These are phyloP conservation scores for Immersiporthe knoxdaviesiana DNA, from an alignment of 2,329 filamentous ascomycete species.

Conservation along the genomic window DNA sequence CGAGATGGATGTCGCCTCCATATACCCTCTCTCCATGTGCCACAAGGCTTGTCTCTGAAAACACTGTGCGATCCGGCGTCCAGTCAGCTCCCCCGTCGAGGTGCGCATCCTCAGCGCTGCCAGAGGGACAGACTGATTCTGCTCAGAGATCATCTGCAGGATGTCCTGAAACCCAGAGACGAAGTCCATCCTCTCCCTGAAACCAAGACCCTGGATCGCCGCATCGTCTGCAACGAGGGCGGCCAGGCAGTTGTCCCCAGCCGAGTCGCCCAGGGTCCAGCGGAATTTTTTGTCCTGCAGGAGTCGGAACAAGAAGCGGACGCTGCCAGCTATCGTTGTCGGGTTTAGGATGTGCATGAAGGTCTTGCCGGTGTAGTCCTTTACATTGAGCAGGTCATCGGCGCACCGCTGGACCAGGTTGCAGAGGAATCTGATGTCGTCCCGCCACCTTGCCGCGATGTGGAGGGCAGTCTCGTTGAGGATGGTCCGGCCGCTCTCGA, in stretches of 20 bases:
- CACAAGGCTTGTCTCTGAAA: slow-evolving; percentile 12
- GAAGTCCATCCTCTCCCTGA: slow-evolving; percentile 11
- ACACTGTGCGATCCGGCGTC: background rate
- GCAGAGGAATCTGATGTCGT: background rate
- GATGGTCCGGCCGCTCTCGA: slow-evolving; percentile 1
- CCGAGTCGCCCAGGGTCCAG: background rate
- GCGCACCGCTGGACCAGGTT: background rate
- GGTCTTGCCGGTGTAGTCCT: background rate
- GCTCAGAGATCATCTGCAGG: slow-evolving; percentile 6
- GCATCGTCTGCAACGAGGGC: background rate
- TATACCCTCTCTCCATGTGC: slow-evolving; percentile 8
- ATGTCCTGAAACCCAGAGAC: slow-evolving; percentile 6
- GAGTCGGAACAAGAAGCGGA: slow-evolving; percentile 6
- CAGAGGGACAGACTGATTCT: slow-evolving; percentile 4
- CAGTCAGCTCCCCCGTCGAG: slow-evolving; percentile 6
- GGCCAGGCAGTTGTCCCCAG: slow-evolving; percentile 4
- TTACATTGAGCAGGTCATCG: slow-evolving; percentile 9
- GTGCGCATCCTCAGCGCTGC: slow-evolving; percentile 6
- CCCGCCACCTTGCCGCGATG: slow-evolving; percentile 5
- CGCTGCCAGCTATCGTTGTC: background rate
- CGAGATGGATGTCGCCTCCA: slow-evolving; percentile 6
- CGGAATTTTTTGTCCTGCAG: slow-evolving; percentile 10
- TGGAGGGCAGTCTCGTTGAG: slow-evolving; percentile 14
- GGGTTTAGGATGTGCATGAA: background rate
- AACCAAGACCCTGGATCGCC: background rate